Evolutionary conservation across 1,284 basidiomycete genomes (phyloP).

Genomic region (Tylopilus sp.): DNA sequence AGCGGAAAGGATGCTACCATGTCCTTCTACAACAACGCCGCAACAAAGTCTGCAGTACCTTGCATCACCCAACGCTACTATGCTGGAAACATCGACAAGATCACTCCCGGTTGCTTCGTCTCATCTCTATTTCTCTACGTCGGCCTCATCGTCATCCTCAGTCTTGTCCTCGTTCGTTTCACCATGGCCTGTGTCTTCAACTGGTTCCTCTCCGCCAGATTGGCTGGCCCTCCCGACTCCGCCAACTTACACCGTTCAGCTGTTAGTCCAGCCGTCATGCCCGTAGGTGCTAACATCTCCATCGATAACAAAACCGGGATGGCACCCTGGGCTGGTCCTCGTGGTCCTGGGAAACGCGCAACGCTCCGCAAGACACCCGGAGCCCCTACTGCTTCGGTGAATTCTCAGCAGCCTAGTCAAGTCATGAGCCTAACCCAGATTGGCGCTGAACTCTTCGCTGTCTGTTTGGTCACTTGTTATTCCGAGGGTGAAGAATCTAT

Average conservation of each 20-base stretch:
- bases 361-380: slow-evolving; percentile 32
- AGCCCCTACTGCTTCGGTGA: too few relatives aligned
- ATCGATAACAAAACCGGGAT: slow-evolving; percentile 86
- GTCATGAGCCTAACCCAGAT: slow-evolving; percentile 84
- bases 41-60: slow-evolving; percentile 63
- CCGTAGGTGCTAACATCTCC: slow-evolving; percentile 89
- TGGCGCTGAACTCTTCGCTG: slow-evolving; percentile 89
- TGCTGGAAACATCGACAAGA: slow-evolving; percentile 95
- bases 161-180: slow-evolving; percentile 89
- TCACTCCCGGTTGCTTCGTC: slow-evolving; percentile 94
- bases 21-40: slow-evolving; percentile 72
- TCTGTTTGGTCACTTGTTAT: slow-evolving; percentile 97
- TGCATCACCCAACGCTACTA: slow-evolving; percentile 85
- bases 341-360: slow-evolving; percentile 46
- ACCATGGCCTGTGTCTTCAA: slow-evolving; percentile 95
- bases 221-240: slow-evolving; percentile 70
- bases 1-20: slow-evolving; percentile 89
- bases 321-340: slow-evolving; percentile 84
- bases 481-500: slow-evolving; percentile 95
- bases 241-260: slow-evolving; percentile 70
- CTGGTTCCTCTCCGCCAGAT: slow-evolving; percentile 86
- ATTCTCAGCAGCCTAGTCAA: slow-evolving; percentile 46
- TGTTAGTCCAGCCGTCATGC: slow-evolving; percentile 92
- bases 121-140: slow-evolving; percentile 88
- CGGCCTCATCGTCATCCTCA: slow-evolving; percentile 88